Evolutionary conservation across 2,329 filamentous ascomycete species (phyloP), one percentile per base, ranked within the genome.

Genomic region (Massarina eburnea): DNA sequence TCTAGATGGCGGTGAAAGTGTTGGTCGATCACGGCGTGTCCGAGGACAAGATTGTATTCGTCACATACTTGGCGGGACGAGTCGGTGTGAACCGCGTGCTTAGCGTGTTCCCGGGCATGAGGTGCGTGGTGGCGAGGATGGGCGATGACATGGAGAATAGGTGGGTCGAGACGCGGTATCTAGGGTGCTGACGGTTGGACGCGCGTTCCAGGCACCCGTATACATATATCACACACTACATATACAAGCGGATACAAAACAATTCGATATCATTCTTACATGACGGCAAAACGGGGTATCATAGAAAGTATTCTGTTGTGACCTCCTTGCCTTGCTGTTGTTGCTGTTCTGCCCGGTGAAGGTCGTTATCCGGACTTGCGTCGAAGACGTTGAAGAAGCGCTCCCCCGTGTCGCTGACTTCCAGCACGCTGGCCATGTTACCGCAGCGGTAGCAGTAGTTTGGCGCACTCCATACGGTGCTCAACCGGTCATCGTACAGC

Each of bases 1-100:
- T n/a, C n/a, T n/a, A n/a, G n/a, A 99, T 99, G 94, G 91, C 94
- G 1, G 91, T 97, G 33, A 88, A 94, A 63, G 89, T 97, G n/a
- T 76, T 99, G 42, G 84, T 96, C 14, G 94, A 99, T 68, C 91
- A 97, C 64, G 94, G 94, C 9, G 91, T 97, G 6, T 75, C 82
- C 5, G 85, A 94, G 64, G 82, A 89, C 36, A 85, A 80, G 54
- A 96, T 99, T 54, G 89, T 96, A 26, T 86, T 97, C 67, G 91
- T 95, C 30, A 96, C 92, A 3, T 96, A 95, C 66, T 87, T 90
- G 54, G 92, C 91, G 3, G 92, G 92, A 8, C 84, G 84, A 54
- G 83, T 89, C 58, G 94, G 91, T 1, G 69, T 97, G 51, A 90
- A 94, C 64, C 80, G 94, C 52, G 73, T 99, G 59, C 88, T 89